These are phyloP conservation scores for Scedosporium minutisporum DNA, from an alignment of 2,329 filamentous ascomycete species.

Conservation along the genomic window DNA sequence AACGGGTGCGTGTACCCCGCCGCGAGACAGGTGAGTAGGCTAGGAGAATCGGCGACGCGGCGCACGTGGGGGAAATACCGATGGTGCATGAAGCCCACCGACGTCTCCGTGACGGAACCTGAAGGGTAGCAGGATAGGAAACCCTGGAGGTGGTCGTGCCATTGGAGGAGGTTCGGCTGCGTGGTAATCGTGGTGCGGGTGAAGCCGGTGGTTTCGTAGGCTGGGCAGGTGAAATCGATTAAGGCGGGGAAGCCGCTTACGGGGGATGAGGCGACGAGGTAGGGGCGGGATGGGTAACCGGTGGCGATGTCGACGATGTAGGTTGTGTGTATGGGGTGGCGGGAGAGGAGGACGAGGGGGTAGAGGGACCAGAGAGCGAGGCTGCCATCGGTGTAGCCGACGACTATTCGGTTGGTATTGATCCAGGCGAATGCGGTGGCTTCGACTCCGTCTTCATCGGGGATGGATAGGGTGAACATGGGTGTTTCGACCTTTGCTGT, in stretches of 20 bases:
- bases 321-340: constrained; percentile 44
- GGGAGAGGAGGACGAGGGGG: constrained; percentile 37
- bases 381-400: constrained; percentile 48
- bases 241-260: constrained; percentile 44
- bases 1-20: constrained; percentile 43
- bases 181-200: constrained; percentile 39
- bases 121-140: constrained; percentile 44
- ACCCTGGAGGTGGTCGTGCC: constrained; percentile 45
- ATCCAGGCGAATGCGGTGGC: constrained; percentile 47
- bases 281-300: constrained; percentile 46
- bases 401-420: constrained; percentile 42
- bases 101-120: constrained; percentile 41
- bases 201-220: constrained; percentile 43
- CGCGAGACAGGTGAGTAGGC: constrained; percentile 39
- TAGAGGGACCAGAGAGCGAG: constrained; percentile 47
- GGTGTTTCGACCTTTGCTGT: constrained; percentile 36
- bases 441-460: constrained; percentile 35
- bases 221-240: constrained; percentile 42
- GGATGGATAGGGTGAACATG: constrained; percentile 33
- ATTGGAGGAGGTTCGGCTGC: constrained; percentile 43
- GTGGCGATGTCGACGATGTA: constrained; percentile 44
- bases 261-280: constrained; percentile 44
- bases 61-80: constrained; percentile 43
- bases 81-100: constrained; percentile 42
- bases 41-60: constrained; percentile 40